Evolutionary conservation across 495 filamentous ascomycete genomes (phyloP).

Genomic region (Xylaria castorea): DNA sequence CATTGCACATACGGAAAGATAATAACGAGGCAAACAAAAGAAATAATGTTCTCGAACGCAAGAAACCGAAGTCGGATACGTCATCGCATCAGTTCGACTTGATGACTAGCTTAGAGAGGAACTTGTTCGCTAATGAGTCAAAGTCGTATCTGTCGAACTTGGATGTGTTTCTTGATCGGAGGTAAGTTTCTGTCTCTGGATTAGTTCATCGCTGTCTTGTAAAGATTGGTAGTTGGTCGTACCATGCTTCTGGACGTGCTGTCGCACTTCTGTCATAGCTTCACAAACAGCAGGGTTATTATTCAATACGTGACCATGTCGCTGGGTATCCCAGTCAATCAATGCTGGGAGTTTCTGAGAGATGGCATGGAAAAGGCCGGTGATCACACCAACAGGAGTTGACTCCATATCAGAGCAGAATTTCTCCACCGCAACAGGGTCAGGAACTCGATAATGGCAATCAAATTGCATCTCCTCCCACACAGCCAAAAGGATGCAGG

Average conservation of each 20-base stretch:
- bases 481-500: conserved; percentile 84
- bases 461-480: conserved; percentile 99
- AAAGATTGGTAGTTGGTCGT: neutral
- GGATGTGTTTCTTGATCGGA: conserved; percentile 61
- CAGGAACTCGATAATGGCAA: conserved; percentile 87
- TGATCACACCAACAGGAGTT: conserved; percentile 90
- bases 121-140: conserved; percentile 92
- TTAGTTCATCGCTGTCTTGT: conserved; percentile 1
- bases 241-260: conserved; percentile 90
- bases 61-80: conserved; percentile 14
- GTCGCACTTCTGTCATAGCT: conserved; percentile 90
- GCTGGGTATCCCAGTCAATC: conserved; percentile 86
- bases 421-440: conserved; percentile 80
- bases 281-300: conserved; percentile 90
- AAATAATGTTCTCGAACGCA: conserved; percentile 28
- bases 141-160: conserved; percentile 90
- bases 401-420: conserved; percentile 96
- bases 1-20: conserved; percentile 32
- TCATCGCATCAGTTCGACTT: conserved; percentile 71
- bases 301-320: conserved; percentile 84
- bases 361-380: conserved; percentile 93
- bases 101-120: conserved; percentile 91
- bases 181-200: conserved; percentile 57
- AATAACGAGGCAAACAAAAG: conserved; percentile 37
- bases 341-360: conserved; percentile 91